Evolutionary conservation across 768 basidiomycete genomes (phyloP), one percentile per base, ranked within the genome.

Genomic region (Calocybe cyanea): DNA sequence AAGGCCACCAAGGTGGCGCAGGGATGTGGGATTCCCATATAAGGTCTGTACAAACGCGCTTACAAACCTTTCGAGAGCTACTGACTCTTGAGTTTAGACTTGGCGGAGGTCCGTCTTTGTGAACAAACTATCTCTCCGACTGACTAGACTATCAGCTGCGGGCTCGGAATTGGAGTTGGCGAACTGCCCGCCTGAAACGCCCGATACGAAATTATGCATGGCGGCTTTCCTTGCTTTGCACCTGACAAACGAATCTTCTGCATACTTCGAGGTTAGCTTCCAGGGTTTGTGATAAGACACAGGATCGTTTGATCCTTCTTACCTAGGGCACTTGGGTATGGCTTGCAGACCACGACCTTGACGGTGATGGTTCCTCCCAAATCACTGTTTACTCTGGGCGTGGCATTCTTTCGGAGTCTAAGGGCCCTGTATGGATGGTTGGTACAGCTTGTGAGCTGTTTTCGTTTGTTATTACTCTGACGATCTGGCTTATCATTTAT

Each of bases 311-410:
- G 20, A 20, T 23, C 24, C 18, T 46, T 25, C n/a, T 43, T 34
- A 56, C 21, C 19, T 33, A 85, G 81, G 83, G 82, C 18, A 78
- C 80, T 15, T 90, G 87, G 88, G 69, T 88, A 14, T 91, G 88
- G 88, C 67, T 75, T n/a, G 85, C 87, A 14, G 88, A 92, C 58
- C 88, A 92, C 55, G 81, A 87, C 50, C 71, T 89, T 20, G 88
- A 91, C 44, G 68, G 70, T 23, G 58, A 71, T 46, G 62, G 70
- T 17, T 51, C 59, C 13, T 63, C 68, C 9, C 78, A 81, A 54
- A 66, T 80, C 30, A 72, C 75, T 4, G 57, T 85, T 17, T 90
- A 75, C 56, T 71, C 77, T 18, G 88, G 85, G 2, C 76, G 88
- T 24, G 88, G 88, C 0, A 77, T 90, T 42, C 63, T 87, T 4